phyloP scores from a whole-genome alignment of 1,139 yeast species.

The Yamadazyma friedrichii region DNA sequence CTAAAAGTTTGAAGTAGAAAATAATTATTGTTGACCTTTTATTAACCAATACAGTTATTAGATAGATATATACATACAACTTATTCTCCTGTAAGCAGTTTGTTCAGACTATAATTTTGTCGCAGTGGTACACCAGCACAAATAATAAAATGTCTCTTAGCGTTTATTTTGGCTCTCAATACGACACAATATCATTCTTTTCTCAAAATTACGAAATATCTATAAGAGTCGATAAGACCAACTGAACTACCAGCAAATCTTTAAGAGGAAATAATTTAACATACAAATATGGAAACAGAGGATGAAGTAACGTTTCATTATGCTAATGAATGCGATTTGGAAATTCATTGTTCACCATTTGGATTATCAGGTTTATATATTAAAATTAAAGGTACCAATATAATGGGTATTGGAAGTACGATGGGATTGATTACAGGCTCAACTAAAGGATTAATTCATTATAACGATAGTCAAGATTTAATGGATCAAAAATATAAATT shows the following conservation, averaged over 20 bases:
- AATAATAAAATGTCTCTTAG: not conserved
- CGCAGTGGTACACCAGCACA: too few species aligned
- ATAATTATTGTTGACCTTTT: too few species aligned
- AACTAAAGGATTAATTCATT: slow-evolving; percentile 50
- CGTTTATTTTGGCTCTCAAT: not conserved
- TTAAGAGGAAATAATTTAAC: too few species aligned
- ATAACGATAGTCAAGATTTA: slow-evolving; percentile 50
- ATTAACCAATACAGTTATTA: too few species aligned
- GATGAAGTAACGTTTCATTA: slow-evolving; percentile 39
- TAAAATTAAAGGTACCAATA: slow-evolving; percentile 50
- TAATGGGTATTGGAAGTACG: slow-evolving; percentile 58
- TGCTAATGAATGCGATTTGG: slow-evolving; percentile 54
- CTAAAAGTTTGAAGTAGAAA: too few species aligned
- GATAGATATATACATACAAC: too few species aligned
- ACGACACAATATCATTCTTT: not conserved
- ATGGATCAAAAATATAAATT: slow-evolving; percentile 49
- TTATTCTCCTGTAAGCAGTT: too few species aligned
- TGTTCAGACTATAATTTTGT: too few species aligned
- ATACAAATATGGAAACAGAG: slow-evolving; percentile 4
- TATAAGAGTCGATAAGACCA: not conserved
- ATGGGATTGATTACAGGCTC: slow-evolving; percentile 58
- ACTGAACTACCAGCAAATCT: too few species aligned
- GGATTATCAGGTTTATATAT: slow-evolving; percentile 56
- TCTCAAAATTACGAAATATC: too few species aligned
- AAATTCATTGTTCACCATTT: slow-evolving; percentile 58